Evolutionary conservation across 805 yeast genomes (phyloP).

Genomic region (Wickerhamomyces sydowiorum): DNA sequence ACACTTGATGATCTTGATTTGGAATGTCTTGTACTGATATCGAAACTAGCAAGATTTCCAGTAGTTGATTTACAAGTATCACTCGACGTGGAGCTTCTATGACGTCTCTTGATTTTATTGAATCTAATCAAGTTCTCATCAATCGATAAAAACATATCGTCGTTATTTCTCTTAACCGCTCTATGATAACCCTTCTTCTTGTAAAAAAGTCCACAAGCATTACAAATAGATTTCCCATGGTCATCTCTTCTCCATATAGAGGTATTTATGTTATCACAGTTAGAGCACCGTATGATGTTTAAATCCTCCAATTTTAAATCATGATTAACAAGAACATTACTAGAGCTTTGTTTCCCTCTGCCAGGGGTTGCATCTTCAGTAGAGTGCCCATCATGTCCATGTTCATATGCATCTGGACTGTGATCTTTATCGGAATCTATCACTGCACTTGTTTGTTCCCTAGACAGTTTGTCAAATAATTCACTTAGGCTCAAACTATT

Average conservation of each 20-base stretch:
- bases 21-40: conserved; percentile 16
- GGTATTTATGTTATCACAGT: conserved; percentile 85
- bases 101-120: conserved; percentile 17
- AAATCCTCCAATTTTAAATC: conserved; percentile 8
- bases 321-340: conserved; percentile 7
- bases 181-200: conserved; percentile 33
- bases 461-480: conserved; percentile 6
- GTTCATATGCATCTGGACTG: too few relatives aligned
- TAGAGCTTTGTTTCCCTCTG: conserved; percentile 2
- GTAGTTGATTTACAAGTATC: conserved; percentile 15
- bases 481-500: conserved; percentile 9
- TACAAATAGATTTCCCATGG: conserved; percentile 84
- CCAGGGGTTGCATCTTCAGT: too few relatives aligned
- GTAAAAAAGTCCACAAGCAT: conserved; percentile 90
- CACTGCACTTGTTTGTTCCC: background rate
- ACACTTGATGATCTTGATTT: conserved; percentile 1
- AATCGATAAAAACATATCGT: conserved; percentile 14
- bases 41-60: conserved; percentile 13
- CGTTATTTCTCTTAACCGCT: conserved; percentile 4
- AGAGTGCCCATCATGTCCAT: too few relatives aligned
- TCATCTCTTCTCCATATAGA: conserved; percentile 93
- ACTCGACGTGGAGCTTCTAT: conserved; percentile 2
- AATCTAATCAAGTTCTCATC: conserved; percentile 14
- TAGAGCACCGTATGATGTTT: conserved; percentile 47
- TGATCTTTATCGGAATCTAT: too few relatives aligned